Evolutionary conservation across 2,329 filamentous ascomycete species (phyloP).

Genomic region (Penicillium sp.): DNA sequence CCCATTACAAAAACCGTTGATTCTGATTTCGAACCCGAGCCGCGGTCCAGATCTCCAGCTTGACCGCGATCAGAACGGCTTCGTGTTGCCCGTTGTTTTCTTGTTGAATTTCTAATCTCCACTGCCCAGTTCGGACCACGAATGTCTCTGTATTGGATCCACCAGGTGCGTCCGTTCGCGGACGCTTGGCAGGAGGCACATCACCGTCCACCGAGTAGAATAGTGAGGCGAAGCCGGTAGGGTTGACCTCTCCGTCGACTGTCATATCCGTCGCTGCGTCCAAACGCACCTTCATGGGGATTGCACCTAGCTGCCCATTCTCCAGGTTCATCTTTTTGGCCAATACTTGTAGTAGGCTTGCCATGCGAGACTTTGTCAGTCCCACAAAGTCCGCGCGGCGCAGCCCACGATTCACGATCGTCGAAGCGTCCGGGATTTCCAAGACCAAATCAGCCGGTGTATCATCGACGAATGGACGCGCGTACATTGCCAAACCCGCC

Average conservation of each 20-base stretch:
- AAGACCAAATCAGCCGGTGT: conserved; percentile 67
- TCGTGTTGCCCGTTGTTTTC: conserved; percentile 49
- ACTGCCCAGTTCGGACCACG: conserved; percentile 64
- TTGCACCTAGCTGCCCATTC: conserved; percentile 49
- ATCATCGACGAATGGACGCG: conserved; percentile 79
- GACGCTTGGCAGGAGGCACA: conserved; percentile 30
- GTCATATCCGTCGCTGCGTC: conserved; percentile 45
- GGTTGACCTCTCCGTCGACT: conserved; percentile 34
- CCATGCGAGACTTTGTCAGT: conserved; percentile 62
- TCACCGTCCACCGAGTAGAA: conserved; percentile 25
- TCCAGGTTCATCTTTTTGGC: conserved; percentile 70
- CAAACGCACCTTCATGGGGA: conserved; percentile 61
- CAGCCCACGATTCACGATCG: conserved; percentile 48
- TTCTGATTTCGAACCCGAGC: conserved; percentile 61
- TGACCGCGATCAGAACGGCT: conserved; percentile 68
- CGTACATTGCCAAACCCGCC: conserved; percentile 65
- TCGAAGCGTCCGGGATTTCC: conserved; percentile 67
- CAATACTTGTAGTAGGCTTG: conserved; percentile 72
- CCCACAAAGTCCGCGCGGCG: conserved; percentile 67
- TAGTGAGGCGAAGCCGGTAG: conserved; percentile 17
- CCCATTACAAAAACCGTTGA: conserved; percentile 54
- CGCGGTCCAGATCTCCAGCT: conserved; percentile 64
- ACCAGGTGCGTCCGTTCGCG: conserved; percentile 43
- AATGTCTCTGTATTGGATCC: conserved; percentile 42
- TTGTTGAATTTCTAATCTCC: conserved; percentile 62